A percentile compares a stretch with the other conserved stretches of the same genome.
Conservation (phyloP, 140 eudicot species). For the Senecio squalidus region DNA sequence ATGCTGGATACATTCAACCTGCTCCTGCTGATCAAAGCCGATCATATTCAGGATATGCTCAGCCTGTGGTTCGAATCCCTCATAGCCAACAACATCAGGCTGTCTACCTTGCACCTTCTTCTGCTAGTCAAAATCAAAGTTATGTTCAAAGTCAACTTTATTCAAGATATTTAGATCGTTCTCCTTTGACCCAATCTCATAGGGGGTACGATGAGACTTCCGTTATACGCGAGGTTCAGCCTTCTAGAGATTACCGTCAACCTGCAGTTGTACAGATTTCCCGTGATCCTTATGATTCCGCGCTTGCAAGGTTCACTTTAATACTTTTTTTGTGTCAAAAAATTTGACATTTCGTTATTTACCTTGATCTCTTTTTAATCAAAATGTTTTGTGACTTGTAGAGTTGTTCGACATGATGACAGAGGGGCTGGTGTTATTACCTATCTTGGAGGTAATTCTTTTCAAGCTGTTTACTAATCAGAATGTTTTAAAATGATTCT, state of each 20-base stretch:
- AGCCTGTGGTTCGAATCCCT: conserved; percentile 18
- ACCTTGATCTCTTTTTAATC: conserved; percentile 2
- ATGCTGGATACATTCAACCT: conserved; percentile 50
- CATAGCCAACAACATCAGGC: conserved; percentile 30
- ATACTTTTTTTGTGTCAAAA: background rate
- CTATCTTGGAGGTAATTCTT: conserved; percentile 40
- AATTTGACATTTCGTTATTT: background rate
- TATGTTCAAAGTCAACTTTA: conserved; percentile 24
- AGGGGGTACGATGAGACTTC: conserved; percentile 31
- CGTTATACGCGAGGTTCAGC: conserved; percentile 23
- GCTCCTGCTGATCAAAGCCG: conserved; percentile 16
- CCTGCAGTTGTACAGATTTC: conserved; percentile 14
- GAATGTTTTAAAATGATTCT: no score
- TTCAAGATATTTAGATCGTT: conserved; percentile 33
- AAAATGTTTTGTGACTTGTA: conserved; percentile 13
- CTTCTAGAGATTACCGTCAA: conserved; percentile 30
- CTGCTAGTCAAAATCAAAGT: conserved; percentile 24
- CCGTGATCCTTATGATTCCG: conserved; percentile 26
- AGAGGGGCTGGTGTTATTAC: conserved; percentile 24
- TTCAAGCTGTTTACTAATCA: no score
- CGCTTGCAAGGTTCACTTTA: conserved; percentile 26
- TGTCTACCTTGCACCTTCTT: conserved; percentile 27
- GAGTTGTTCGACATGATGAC: conserved; percentile 34
- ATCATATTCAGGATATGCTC: conserved; percentile 28
- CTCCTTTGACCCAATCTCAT: conserved; percentile 26